phyloP scores from a whole-genome alignment of 2,329 filamentous ascomycete species.

The Macrophomina pseudophaseolina region DNA sequence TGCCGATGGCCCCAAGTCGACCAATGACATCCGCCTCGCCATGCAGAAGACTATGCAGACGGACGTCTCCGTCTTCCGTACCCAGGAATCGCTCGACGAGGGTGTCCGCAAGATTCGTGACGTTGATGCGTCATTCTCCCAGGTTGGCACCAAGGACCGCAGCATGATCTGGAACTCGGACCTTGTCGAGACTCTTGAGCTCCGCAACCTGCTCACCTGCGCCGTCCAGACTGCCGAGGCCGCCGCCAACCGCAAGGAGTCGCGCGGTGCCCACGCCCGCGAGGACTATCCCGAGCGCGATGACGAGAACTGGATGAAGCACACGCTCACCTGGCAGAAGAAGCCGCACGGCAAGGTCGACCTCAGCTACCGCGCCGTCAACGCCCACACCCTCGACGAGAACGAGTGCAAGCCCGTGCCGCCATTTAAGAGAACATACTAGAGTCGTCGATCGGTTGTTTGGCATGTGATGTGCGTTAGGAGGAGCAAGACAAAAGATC shows the following conservation, averaged over 20 bases:
- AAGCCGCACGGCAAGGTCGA: conserved; percentile 85
- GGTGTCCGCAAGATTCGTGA: conserved; percentile 86
- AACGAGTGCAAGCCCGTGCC: conserved; percentile 94
- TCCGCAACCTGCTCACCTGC: conserved; percentile 89
- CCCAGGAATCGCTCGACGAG: conserved; percentile 89
- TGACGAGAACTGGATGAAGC: conserved; percentile 99
- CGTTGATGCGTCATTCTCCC: conserved; percentile 77
- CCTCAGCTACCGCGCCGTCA: conserved; percentile 83
- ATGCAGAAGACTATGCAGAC: conserved; percentile 99
- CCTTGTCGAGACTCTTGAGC: conserved; percentile 92
- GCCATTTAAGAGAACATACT: conserved; percentile 94
- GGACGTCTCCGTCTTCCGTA: conserved; percentile 95
- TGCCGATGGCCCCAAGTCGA: conserved; percentile 82
- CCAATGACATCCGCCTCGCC: conserved; percentile 82
- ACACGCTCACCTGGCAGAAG: conserved; percentile 96
- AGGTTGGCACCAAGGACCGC: conserved; percentile 95
- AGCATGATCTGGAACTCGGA: conserved; percentile 99
- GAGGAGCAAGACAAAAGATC: not conserved
- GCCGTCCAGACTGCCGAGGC: conserved; percentile 92
- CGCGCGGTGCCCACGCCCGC: conserved; percentile 92
- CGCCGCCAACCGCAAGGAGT: conserved; percentile 94
- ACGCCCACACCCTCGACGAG: conserved; percentile 85
- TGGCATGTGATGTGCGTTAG: not conserved
- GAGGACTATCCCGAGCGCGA: conserved; percentile 97
- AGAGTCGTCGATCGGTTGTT: conserved; percentile 40